phyloP scores from a whole-genome alignment of 2,329 filamentous ascomycete genomes.

The Davidsoniella neocaledoniae region DNA sequence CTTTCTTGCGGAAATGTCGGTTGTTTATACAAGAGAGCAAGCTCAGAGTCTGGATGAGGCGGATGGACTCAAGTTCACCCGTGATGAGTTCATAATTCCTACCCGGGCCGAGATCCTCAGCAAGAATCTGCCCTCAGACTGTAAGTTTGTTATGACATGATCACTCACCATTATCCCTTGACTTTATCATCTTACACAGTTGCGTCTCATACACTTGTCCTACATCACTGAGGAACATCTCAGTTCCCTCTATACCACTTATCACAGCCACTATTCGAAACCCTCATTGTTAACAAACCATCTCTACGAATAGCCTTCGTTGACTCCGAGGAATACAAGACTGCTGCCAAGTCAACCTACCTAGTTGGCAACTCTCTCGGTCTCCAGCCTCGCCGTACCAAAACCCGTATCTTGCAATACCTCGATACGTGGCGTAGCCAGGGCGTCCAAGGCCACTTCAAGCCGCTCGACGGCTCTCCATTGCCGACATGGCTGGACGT shows the following conservation, averaged over 20 bases:
- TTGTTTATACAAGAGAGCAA: conserved; percentile 7
- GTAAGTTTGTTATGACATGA: conserved; percentile 8
- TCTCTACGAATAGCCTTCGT: conserved; percentile 1
- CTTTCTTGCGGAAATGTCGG: not conserved
- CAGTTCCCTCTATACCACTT: no score
- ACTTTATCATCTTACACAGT: no score
- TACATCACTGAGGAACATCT: no score
- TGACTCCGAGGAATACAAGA: not conserved
- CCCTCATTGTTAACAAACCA: not conserved
- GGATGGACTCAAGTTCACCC: conserved; percentile 37
- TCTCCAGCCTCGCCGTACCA: conserved; percentile 50
- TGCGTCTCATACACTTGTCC: no score
- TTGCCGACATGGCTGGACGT: conserved; percentile 59
- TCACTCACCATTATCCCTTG: no score
- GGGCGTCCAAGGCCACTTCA: conserved; percentile 68
- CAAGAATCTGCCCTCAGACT: conserved; percentile 16
- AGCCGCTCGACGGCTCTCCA: conserved; percentile 45
- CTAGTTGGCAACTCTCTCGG: conserved; percentile 84
- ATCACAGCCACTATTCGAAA: no score
- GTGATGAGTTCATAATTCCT: conserved; percentile 57
- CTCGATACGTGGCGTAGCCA: conserved; percentile 65
- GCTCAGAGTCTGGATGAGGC: conserved; percentile 29
- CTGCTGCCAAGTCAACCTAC: conserved; percentile 37
- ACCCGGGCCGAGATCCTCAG: conserved; percentile 22
- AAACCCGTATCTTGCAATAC: conserved; percentile 47